Evolutionary conservation across 129 eudicot species (phyloP).

Genomic region (Saposhnikovia divaricata): DNA sequence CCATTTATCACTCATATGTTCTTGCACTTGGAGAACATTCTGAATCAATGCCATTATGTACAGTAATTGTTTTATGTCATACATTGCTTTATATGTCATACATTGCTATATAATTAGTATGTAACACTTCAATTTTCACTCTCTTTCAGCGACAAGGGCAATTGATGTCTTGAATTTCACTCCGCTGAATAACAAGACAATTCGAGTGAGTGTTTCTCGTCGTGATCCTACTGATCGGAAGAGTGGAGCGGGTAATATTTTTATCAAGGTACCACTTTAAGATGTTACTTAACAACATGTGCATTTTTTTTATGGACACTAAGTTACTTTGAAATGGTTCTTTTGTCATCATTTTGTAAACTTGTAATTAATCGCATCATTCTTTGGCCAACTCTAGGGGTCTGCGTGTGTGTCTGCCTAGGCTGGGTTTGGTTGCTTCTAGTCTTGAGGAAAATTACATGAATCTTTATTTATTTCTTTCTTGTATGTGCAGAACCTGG

Average conservation of each 20-base stretch:
- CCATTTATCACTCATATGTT: not conserved
- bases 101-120: not conserved
- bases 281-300: not conserved
- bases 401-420: not conserved
- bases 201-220: constrained; percentile 65
- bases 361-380: not conserved
- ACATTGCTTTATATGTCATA: no score
- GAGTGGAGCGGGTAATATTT: constrained; percentile 73
- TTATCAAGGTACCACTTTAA: constrained; percentile 46
- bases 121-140: not conserved
- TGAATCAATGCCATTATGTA: not conserved
- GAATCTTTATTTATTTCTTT: not conserved
- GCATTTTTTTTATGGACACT: not conserved
- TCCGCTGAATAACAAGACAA: constrained; percentile 55
- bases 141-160: constrained; percentile 59
- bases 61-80: not conserved
- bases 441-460: not conserved
- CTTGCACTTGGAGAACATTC: not conserved
- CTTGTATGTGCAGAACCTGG: constrained; percentile 30
- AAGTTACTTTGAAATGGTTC: not conserved
- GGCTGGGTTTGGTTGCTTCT: not conserved
- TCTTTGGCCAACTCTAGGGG: not conserved
- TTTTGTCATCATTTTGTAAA: not conserved
- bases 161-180: constrained; percentile 66
- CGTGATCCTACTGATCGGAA: constrained; percentile 74